Conservation (phyloP, 2,329 filamentous ascomycete species). For the Trichothecium roseum region DNA sequence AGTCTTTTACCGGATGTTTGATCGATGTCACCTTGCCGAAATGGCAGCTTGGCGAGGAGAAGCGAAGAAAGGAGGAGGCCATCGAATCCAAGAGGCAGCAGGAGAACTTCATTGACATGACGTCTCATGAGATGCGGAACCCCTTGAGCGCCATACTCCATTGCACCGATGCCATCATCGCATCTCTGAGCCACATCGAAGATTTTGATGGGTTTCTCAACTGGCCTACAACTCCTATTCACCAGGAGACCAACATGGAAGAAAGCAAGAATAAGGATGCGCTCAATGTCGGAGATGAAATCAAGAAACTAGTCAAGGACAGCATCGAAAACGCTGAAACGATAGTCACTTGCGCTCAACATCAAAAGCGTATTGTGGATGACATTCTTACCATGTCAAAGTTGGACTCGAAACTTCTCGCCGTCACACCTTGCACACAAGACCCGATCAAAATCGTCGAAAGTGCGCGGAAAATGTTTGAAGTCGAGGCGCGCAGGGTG, state of each 20-base stretch:
- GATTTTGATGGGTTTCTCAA: conserved; percentile 19
- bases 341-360: conserved; percentile 66
- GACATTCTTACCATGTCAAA: conserved; percentile 66
- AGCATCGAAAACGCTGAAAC: conserved; percentile 68
- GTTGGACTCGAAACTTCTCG: conserved; percentile 63
- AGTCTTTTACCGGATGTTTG: conserved; percentile 35
- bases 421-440: conserved; percentile 60
- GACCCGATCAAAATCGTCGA: conserved; percentile 58
- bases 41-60: conserved; percentile 40
- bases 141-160: conserved; percentile 64
- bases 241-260: neutral
- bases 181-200: conserved; percentile 33
- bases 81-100: conserved; percentile 57
- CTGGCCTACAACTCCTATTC: neutral
- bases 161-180: conserved; percentile 60
- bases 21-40: conserved; percentile 39
- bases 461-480: conserved; percentile 66
- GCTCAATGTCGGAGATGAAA: conserved; percentile 14
- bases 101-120: conserved; percentile 74
- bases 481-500: conserved; percentile 60
- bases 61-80: conserved; percentile 40
- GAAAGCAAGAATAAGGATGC: neutral
- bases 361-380: conserved; percentile 72
- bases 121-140: conserved; percentile 63
- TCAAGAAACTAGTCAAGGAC: conserved; percentile 38